Base-by-base conservation (phyloP, 306 rosid genomes). In the Trichosanthes cucumerina region DNA sequence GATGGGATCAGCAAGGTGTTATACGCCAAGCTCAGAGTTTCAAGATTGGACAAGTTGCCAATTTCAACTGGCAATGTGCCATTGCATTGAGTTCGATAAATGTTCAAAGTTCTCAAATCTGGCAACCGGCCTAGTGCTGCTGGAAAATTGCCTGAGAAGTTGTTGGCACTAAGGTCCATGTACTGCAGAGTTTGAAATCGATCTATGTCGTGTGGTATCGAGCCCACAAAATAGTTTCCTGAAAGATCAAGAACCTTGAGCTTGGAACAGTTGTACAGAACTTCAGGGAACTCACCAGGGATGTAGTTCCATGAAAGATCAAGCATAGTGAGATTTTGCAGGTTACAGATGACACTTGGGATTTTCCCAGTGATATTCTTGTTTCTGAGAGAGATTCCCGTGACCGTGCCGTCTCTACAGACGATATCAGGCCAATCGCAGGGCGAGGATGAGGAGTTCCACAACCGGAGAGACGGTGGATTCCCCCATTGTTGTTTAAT, bases 141-240 rank as follows among this genome's bases (percentile, higher is more conserved):
- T 18, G 98, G 94, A 39, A 93, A 43, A 12, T 88, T 83, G 6
- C 97, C 93, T 59, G 86, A 80, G 87, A 93, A 93, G 59, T 83
- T 85, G 88, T 93, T 93, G 36, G 78, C 88, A 52, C 83, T 78
- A 72, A 93, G 89, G 85, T 86, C 78, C 28, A 93, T 52, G 80
- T 52, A 65, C 3, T 70, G 83, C 6, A 93, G 90, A 13, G 79
- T 49, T 49, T 38, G 73, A 75, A 93, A 58, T 49, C 77, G 82
- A 76, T 82, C 76, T 24, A 93, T 60, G 62, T 88, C 96, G 4
- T n/a, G 78, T 14, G 97, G 94, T 62, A 91, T 85, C 8, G 70
- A 18, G 14, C 97, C 96, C 65, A 80, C 80, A 34, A 90, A 83
- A 85, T 73, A 85, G 60, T 91, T 93, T 34, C 81, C 82, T 0